Base-by-base conservation (phyloP, 257 asterid species). In the Ligustrum vulgare region DNA sequence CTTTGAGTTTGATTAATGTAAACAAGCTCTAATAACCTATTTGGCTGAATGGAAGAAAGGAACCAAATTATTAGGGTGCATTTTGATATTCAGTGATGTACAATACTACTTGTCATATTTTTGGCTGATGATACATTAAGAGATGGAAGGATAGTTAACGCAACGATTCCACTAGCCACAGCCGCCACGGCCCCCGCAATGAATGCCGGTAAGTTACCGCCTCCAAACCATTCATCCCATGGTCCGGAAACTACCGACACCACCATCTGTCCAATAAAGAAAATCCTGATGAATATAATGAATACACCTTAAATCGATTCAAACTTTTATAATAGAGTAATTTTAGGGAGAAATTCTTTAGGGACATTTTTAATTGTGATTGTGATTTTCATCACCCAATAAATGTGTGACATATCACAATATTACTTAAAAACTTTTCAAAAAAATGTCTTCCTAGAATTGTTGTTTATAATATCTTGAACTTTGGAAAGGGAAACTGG, bases 241-340 rank as follows among this genome's bases (percentile, higher is more conserved):
- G 66, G 80, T 45, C 76, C 80, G 2, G 33, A 13, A 11, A 71
- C 20, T 3, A 77, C 5, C 5, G 72, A 51, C 10, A 71, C 67
- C 23, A 71, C 3, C 22, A 89, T 89, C 94, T 89, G 75, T 54
- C 69, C 8, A 51, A 10, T 10, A 70, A 23, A 34, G 8, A n/a
- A 49, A 23, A 7, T 23, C 51, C 16, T n/a, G n/a, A n/a, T n/a
- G 22, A 28, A 20, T 36, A n/a, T 9, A 28, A 36, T 10, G 2
- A 20, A 39, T 28, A 28, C 13, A 39, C 45, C 45, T 9, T 39
- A 39, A 39, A 39, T 39, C 2, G 45, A 39, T 39, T 39, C 13
- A 39, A 39, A 9, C 45, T 1, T 9, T 2, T 0, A 8, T 2
- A 39, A 8, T 39, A 1, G 0, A n/a, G n/a, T n/a, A n/a, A n/a